phyloP scores from a whole-genome alignment of 169 alveolate species.

The Perkinsus chesapeaki region DNA sequence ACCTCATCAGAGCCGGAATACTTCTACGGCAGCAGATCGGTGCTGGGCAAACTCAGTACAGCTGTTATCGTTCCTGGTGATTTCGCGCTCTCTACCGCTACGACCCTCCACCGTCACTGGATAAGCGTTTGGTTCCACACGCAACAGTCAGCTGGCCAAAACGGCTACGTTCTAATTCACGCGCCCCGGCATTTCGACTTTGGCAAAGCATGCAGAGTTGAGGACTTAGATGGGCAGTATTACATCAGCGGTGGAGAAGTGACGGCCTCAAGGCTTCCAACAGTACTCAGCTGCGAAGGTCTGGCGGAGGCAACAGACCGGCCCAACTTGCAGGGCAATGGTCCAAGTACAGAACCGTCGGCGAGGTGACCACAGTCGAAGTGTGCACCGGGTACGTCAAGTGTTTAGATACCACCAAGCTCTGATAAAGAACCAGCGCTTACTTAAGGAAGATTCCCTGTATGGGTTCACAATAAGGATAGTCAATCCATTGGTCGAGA shows the following conservation, averaged over 20 bases:
- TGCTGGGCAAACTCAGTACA: neutral
- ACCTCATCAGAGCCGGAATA: neutral
- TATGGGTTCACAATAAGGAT: neutral
- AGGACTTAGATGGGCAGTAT: neutral
- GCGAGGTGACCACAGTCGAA: neutral
- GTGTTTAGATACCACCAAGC: neutral
- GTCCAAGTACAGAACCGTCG: neutral
- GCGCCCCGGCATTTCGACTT: constrained; percentile 1
- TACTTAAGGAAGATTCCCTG: neutral
- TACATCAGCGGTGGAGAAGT: neutral
- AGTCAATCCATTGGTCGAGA: neutral
- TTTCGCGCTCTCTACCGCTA: neutral
- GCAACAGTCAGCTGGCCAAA: neutral
- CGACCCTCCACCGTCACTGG: neutral
- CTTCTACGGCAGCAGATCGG: neutral
- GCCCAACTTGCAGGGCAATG: neutral
- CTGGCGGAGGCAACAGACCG: neutral
- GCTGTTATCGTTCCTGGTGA: neutral
- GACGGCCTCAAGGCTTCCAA: neutral
- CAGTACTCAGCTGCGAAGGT: neutral
- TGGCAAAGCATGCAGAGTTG: neutral
- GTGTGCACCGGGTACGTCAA: neutral
- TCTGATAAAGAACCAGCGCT: neutral
- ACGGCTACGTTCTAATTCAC: neutral
- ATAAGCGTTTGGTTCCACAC: neutral